Percentiles rank a stretch among this genome's conserved stretches.
Conservation (phyloP, 768 basidiomycete species). For the Trametes gibbosa region DNA sequence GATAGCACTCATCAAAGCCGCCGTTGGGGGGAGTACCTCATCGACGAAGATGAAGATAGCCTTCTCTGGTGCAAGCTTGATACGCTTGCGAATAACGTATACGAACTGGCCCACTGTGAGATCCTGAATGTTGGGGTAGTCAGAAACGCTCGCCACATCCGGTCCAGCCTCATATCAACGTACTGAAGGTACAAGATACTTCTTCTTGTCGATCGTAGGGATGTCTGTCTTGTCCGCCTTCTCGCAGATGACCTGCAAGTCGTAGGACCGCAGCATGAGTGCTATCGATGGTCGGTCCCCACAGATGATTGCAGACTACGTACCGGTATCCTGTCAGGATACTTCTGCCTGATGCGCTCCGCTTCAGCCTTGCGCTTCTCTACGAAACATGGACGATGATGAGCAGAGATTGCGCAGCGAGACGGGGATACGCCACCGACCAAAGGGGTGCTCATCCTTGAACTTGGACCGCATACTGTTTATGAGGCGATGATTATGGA, state of each 20-base stretch:
- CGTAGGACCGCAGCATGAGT: conserved; percentile 1
- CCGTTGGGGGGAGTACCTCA: conserved; percentile 96
- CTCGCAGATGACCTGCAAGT: conserved; percentile 94
- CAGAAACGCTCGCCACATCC: conserved; percentile 2
- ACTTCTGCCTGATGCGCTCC: conserved; percentile 98
- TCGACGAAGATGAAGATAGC: conserved; percentile 99
- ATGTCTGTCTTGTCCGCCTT: conserved; percentile 99
- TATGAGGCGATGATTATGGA: neutral
- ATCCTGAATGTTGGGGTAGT: conserved; percentile 54
- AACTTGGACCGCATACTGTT: conserved; percentile 85
- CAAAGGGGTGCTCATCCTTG: conserved; percentile 99
- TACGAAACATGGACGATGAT: conserved; percentile 36
- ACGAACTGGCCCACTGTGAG: conserved; percentile 98
- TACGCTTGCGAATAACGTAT: conserved; percentile 99
- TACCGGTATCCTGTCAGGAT: conserved; percentile 96
- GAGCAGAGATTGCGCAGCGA: conserved; percentile 31
- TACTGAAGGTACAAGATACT: conserved; percentile 97
- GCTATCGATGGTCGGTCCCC: neutral
- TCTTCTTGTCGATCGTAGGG: conserved; percentile 99
- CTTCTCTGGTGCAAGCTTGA: conserved; percentile 99
- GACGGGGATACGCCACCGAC: conserved; percentile 47
- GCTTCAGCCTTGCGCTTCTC: conserved; percentile 99
- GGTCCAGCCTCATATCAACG: conserved; percentile 26
- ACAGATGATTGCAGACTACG: conserved; percentile 32
- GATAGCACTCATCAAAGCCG: conserved; percentile 96